Evolutionary conservation across 2,329 filamentous ascomycete genomes (phyloP), one percentile per base, ranked within the genome.

Genomic region (Dryadomyces quercivorus): DNA sequence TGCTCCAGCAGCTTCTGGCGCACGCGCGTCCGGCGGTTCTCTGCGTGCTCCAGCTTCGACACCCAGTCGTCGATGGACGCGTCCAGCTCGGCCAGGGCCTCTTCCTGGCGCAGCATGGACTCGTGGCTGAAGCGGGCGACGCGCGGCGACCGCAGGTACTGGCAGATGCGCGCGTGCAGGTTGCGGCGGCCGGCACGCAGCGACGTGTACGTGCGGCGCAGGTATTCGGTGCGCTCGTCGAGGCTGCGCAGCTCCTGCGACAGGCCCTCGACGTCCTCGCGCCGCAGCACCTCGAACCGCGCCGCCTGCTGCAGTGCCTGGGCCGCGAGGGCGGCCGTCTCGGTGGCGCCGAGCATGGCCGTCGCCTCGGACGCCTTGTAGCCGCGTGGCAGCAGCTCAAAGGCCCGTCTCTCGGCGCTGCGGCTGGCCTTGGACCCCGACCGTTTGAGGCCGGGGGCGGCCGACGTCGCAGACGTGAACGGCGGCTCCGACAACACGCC

Each of bases 1-100:
- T 92, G 87, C 67, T 92, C 86, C 3, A 92, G 76, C 13, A 92
- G 73, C 73, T 90, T 92, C 65, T 91, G 86, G 42, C 86, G 79
- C 47, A 92, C 81, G 7, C 85, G 77, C 16, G 82, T 84, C 44
- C 86, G 81, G 63, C 87, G 76, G 64, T 90, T 88, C 67, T 92
- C 87, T 10, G 86, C 85, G 59, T 85, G 78, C 63, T 91, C 87
- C n/a, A 91, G 77, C 70, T 91, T 91, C 61, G 71, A 75, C 50
- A 87, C 81, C 84, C 87, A 91, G 64, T 89, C 85, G 62, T 91
- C 87, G 59, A 92, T 91, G 2, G 84, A 86, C 16, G 76, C 72
- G 63, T 92, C 86, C 7, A 92, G 77, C 65, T 90, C 86, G 1
- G 82, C 80, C 12, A 92, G 74, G 1, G 85, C 85, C 67, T 91